Evolutionary conservation across 495 filamentous ascomycete genomes (phyloP), one percentile per base, ranked within the genome.

Genomic region (Margaritispora aquatica): DNA sequence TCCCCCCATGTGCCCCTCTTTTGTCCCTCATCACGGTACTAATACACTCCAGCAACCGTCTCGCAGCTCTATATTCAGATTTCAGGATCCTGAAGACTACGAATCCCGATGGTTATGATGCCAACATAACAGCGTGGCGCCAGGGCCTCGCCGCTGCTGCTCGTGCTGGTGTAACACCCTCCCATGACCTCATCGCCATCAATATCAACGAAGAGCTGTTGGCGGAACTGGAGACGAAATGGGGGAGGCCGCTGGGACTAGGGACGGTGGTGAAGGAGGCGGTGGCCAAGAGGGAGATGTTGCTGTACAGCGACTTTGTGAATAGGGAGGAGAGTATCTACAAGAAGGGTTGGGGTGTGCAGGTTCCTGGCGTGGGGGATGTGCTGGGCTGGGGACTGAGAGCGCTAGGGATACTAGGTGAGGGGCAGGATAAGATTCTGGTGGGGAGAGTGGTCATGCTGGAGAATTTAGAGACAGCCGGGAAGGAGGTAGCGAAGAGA

Each of bases 61-160:
- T 97, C 3, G 87, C 91, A 5, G 92, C 92, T 15, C 84, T 98
- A 53, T 98, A 96, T 74, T 96, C 92, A 57, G 95, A 97, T 71
- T 97, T 98, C 72, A 75, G 82, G 2, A 69, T 79, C 34, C 91
- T 93, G 61, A 81, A 80, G 59, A 84, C 82, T 55, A 86, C 87
- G 29, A 98, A 98, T 68, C 92, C 92, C 0, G 91, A 95, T 66
- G 93, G 92, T 61, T 98, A 92, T 74, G 73, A 78, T 26, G 89
- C 92, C 51, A 97, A 98, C 70, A 71, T 92, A 41, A 74, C 80
- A 15, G 89, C 92, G 44, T 98, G 94, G 94, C 83, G 86, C 66
- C 77, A 80, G 26, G 92, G 81, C 1, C 79, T 98, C 23, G 76
- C 81, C 20, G 73, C 76, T 46, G 88, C 92, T 22, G 77, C 85